Conservation (phyloP, 139 green algal species). For the Micromonas commoda region DNA sequence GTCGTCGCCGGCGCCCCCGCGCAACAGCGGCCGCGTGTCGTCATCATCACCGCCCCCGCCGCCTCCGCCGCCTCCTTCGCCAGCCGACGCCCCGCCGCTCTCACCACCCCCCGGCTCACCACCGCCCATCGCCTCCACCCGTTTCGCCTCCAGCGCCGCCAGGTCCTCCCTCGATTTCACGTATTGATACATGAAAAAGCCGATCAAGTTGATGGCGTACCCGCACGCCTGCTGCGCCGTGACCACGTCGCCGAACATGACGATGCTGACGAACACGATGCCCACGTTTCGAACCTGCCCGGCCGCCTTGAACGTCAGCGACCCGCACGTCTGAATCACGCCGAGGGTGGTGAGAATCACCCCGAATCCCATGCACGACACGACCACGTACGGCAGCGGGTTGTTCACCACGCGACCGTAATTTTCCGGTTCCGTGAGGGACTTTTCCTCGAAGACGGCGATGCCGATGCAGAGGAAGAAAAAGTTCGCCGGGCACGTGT, state of each 20-base stretch:
- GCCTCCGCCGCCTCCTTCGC: too few relatives aligned
- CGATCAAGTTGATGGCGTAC: background rate
- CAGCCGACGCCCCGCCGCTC: background rate
- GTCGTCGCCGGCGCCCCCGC: too few relatives aligned
- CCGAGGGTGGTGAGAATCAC: background rate
- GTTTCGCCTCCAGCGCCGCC: too few relatives aligned
- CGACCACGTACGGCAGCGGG: background rate
- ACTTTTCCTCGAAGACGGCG: background rate
- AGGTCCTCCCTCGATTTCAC: conserved; percentile 1
- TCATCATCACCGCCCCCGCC: too few relatives aligned
- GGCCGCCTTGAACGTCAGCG: conserved; percentile 20
- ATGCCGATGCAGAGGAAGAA: background rate
- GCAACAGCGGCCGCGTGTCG: too few relatives aligned
- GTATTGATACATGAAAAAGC: conserved; percentile 10
- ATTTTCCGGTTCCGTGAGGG: background rate
- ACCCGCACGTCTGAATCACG: conserved; percentile 20
- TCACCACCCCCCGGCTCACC: background rate
- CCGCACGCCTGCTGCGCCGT: conserved; percentile 6
- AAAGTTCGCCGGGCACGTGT: conserved; percentile 17
- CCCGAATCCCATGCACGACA: conserved; percentile 1
- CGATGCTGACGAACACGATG: background rate
- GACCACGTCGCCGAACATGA: background rate
- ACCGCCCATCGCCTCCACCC: too few relatives aligned
- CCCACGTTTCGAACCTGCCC: conserved; percentile 6
- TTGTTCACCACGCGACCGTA: background rate